phyloP scores from a whole-genome alignment of 1,284 basidiomycete genomes.

The Rhizoctonia solani region DNA sequence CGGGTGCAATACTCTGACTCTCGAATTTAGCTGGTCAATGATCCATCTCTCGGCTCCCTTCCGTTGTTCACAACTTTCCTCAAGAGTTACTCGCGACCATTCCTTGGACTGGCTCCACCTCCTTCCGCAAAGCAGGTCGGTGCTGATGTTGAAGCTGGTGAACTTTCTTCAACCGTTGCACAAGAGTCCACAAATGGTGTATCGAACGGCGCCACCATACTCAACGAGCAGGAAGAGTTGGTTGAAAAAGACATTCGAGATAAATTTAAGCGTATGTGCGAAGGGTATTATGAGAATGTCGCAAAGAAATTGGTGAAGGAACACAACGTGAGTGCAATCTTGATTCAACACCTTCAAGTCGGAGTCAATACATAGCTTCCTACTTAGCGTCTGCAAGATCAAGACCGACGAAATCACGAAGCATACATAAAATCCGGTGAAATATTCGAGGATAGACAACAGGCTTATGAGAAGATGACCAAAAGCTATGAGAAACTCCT shows the following conservation, averaged over 20 bases:
- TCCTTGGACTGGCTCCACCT: slow-evolving; percentile 69
- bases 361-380: not conserved
- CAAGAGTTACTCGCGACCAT: slow-evolving; percentile 80
- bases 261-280: slow-evolving; percentile 90
- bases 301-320: slow-evolving; percentile 90
- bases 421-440: slow-evolving; percentile 98
- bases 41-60: slow-evolving; percentile 81
- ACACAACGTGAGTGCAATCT: slow-evolving; percentile 69
- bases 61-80: slow-evolving; percentile 84
- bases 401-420: slow-evolving; percentile 95
- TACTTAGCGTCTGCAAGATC: slow-evolving; percentile 85
- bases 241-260: slow-evolving; percentile 83
- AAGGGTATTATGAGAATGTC: slow-evolving; percentile 90
- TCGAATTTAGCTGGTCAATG: slow-evolving; percentile 73
- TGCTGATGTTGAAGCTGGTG: slow-evolving; percentile 57
- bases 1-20: not conserved
- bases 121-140: slow-evolving; percentile 59
- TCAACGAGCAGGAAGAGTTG: slow-evolving; percentile 66
- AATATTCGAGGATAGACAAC: slow-evolving; percentile 98
- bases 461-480: slow-evolving; percentile 98
- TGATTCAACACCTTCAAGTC: slow-evolving; percentile 4
- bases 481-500: slow-evolving; percentile 91
- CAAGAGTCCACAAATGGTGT: slow-evolving; percentile 31
- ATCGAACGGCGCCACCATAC: slow-evolving; percentile 36
- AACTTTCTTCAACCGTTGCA: slow-evolving; percentile 34